phyloP scores from a whole-genome alignment of 768 basidiomycete genomes.

The Boletales sp. region DNA sequence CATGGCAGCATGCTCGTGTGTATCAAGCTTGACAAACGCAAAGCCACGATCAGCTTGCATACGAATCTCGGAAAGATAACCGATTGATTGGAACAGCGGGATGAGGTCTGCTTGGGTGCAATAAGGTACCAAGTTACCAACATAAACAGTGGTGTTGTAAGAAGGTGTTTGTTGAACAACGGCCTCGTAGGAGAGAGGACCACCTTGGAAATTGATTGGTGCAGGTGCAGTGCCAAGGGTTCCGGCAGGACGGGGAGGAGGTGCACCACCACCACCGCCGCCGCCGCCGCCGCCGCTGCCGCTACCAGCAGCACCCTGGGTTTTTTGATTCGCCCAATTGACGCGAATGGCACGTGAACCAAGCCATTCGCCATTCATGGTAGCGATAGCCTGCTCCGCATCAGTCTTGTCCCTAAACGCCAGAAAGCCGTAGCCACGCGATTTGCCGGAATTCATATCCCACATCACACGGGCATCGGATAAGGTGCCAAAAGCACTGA shows the following conservation, averaged over 20 bases:
- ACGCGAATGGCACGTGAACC: conserved; percentile 97
- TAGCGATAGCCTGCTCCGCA: conserved; percentile 97
- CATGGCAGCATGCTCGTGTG: conserved; percentile 97
- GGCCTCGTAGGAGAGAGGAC: conserved; percentile 87
- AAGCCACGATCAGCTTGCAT: conserved; percentile 99
- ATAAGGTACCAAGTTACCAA: conserved; percentile 97
- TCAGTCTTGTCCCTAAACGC: conserved; percentile 99
- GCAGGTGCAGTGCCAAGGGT: conserved; percentile 69
- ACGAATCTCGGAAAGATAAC: conserved; percentile 96
- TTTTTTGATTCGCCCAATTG: conserved; percentile 99
- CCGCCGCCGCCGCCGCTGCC: conserved; percentile 36
- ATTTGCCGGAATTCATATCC: conserved; percentile 99
- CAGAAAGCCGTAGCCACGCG: conserved; percentile 96
- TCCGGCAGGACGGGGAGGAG: conserved; percentile 40
- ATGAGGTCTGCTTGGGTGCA: conserved; percentile 97
- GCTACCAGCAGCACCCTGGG: conserved; percentile 52
- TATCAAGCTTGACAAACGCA: conserved; percentile 98
- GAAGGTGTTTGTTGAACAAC: conserved; percentile 91
- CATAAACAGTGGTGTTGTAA: conserved; percentile 95
- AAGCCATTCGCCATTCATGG: conserved; percentile 99
- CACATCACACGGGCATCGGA: conserved; percentile 99
- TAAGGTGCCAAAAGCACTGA: conserved; percentile 93
- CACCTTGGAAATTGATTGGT: conserved; percentile 87
- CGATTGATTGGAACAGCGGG: conserved; percentile 97
- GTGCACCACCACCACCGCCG: conserved; percentile 37